These are phyloP conservation scores for Globisporangium barbulae DNA, from an alignment of 352 stramenopile species.

Conservation along the genomic window DNA sequence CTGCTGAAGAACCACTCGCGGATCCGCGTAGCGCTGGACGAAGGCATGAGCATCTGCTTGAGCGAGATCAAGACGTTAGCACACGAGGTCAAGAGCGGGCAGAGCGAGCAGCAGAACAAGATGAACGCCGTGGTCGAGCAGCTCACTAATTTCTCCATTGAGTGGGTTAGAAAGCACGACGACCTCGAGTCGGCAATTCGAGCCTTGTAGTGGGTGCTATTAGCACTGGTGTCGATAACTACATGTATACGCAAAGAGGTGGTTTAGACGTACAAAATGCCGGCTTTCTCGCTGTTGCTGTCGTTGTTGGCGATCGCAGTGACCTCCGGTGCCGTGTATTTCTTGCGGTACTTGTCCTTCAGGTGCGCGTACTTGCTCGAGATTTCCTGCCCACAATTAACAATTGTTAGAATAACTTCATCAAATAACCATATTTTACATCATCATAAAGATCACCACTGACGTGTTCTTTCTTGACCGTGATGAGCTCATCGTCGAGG, in stretches of 20 bases:
- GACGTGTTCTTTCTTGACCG: conserved; percentile 68
- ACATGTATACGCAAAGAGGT: not conserved
- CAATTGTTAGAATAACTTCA: not conserved
- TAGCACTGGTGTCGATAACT: conserved; percentile 20
- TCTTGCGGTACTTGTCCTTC: conserved; percentile 75
- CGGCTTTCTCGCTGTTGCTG: conserved; percentile 8
- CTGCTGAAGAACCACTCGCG: conserved; percentile 51
- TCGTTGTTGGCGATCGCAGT: conserved; percentile 19
- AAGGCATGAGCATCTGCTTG: conserved; percentile 57
- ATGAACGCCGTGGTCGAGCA: conserved; percentile 32
- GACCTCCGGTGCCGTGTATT: conserved; percentile 51
- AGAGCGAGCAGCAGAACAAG: conserved; percentile 35
- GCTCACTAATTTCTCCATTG: conserved; percentile 28
- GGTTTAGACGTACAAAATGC: conserved; percentile 40
- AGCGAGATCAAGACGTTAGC: conserved; percentile 42
- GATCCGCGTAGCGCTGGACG: conserved; percentile 48
- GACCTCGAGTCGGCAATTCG: conserved; percentile 36
- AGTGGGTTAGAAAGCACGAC: conserved; percentile 33
- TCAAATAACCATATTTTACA: not conserved
- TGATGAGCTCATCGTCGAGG: conserved; percentile 68
- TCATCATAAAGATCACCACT: not conserved
- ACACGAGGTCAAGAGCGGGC: conserved; percentile 34
- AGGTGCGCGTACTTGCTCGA: conserved; percentile 68
- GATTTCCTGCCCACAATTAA: conserved; percentile 39
- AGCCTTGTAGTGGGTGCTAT: conserved; percentile 21